phyloP scores from a whole-genome alignment of 2,329 filamentous ascomycete genomes.

The Claviceps arundinis region DNA sequence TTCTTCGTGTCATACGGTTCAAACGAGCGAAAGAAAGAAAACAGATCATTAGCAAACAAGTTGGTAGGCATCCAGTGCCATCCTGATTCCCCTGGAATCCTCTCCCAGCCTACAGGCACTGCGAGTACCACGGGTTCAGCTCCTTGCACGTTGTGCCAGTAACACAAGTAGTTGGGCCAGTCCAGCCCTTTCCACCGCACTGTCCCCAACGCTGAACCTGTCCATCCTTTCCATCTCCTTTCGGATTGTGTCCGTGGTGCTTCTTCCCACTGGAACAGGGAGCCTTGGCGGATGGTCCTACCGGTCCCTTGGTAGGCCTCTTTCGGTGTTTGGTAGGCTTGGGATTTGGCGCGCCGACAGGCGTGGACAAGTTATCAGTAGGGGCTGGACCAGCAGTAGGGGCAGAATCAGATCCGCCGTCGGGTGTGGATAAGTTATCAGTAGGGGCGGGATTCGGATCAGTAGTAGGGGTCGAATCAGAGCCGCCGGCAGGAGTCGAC shows the following conservation, averaged over 20 bases:
- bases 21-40: background rate
- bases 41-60: background rate
- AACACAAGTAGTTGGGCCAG: background rate
- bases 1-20: no score
- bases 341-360: background rate
- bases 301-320: no score
- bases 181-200: background rate
- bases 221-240: background rate
- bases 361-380: background rate
- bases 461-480: background rate
- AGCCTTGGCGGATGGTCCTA: background rate
- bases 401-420: no score
- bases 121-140: conserved; percentile 1
- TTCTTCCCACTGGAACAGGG: background rate
- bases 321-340: background rate
- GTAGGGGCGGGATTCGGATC: no score
- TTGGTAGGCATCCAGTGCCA: background rate
- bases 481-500: background rate
- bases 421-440: no score
- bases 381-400: background rate
- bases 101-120: background rate
- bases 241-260: background rate
- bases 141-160: background rate
- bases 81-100: no score
- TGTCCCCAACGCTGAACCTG: background rate